Percentiles rank a stretch among this genome's conserved stretches.
These are phyloP conservation scores for Colletotrichum sojae DNA, from an alignment of 2,329 filamentous ascomycete genomes.

Conservation along the genomic window DNA sequence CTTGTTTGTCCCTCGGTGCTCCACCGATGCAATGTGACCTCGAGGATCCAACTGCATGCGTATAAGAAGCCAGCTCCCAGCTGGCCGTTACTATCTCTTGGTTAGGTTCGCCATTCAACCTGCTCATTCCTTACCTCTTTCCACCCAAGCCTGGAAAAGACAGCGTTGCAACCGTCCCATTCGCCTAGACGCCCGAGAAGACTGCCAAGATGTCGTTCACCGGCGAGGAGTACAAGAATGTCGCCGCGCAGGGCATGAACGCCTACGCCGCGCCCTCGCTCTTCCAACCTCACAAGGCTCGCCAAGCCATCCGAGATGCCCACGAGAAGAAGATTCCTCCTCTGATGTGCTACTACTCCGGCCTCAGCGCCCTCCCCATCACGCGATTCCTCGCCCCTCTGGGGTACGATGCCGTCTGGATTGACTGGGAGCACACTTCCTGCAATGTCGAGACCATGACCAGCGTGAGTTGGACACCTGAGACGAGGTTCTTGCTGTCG, in stretches of 20 bases:
- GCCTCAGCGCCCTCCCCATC: conserved; percentile 55
- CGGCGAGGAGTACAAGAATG: conserved; percentile 39
- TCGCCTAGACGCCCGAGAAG: neutral
- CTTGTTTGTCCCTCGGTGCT: conserved; percentile 2
- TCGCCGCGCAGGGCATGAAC: conserved; percentile 49
- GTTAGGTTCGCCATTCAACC: neutral
- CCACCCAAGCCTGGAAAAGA: neutral
- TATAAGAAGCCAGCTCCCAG: conserved; percentile 12
- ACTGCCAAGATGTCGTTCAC: conserved; percentile 27
- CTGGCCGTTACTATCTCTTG: neutral
- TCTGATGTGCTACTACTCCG: conserved; percentile 58
- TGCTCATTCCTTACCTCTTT: neutral
- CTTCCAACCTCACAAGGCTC: conserved; percentile 60
- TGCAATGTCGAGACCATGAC: conserved; percentile 66
- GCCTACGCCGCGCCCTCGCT: conserved; percentile 60
- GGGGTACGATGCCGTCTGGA: conserved; percentile 59
- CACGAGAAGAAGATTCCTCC: conserved; percentile 61
- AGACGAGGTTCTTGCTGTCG: neutral
- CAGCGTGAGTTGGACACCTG: conserved; percentile 31
- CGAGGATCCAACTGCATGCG: conserved; percentile 5
- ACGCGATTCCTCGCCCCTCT: conserved; percentile 58
- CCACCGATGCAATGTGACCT: conserved; percentile 30
- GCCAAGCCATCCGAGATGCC: conserved; percentile 62
- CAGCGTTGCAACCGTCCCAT: too few species aligned
- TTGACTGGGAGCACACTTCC: conserved; percentile 64